Evolutionary conservation across 108 stramenopile genomes (phyloP).

Genomic region (Cyclotella atomus): DNA sequence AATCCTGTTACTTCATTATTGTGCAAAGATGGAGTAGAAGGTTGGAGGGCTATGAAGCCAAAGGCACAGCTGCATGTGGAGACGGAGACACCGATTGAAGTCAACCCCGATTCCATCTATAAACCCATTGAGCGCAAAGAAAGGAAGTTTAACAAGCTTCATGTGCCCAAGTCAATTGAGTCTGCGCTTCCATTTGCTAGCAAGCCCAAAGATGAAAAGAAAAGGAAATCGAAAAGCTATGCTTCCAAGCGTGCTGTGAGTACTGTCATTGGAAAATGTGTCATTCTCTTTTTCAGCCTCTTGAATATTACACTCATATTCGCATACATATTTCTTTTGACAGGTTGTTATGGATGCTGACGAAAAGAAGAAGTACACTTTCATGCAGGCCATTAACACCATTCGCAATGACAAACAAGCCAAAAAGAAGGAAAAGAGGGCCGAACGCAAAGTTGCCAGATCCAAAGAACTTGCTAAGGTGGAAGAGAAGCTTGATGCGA

Average conservation of each 20-base stretch:
- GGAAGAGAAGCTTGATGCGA: conserved; percentile 66
- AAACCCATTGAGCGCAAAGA: conserved; percentile 93
- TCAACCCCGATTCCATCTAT: conserved; percentile 97
- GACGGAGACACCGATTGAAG: conserved; percentile 88
- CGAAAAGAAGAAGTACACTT: conserved; percentile 81
- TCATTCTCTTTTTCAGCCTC: not conserved
- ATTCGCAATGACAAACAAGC: conserved; percentile 87
- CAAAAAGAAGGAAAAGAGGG: conserved; percentile 73
- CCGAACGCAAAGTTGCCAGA: conserved; percentile 55
- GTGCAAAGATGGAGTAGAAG: conserved; percentile 55
- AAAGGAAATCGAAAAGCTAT: conserved; percentile 80
- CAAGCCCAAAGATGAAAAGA: conserved; percentile 89
- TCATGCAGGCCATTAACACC: conserved; percentile 84
- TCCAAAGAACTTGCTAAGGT: conserved; percentile 71
- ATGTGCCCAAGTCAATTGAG: conserved; percentile 91
- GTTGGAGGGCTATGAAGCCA: conserved; percentile 91
- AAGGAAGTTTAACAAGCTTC: conserved; percentile 82
- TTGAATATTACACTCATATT: conserved; percentile 10
- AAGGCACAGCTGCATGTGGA: conserved; percentile 93
- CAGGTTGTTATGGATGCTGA: conserved; percentile 76
- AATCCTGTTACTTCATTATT: conserved; percentile 95
- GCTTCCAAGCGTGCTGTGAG: conserved; percentile 76
- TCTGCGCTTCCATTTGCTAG: conserved; percentile 90
- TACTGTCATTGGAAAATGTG: no score
- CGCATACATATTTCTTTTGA: not conserved